phyloP scores from a whole-genome alignment of 2,329 filamentous ascomycete genomes.

The Fusarium buxicola region DNA sequence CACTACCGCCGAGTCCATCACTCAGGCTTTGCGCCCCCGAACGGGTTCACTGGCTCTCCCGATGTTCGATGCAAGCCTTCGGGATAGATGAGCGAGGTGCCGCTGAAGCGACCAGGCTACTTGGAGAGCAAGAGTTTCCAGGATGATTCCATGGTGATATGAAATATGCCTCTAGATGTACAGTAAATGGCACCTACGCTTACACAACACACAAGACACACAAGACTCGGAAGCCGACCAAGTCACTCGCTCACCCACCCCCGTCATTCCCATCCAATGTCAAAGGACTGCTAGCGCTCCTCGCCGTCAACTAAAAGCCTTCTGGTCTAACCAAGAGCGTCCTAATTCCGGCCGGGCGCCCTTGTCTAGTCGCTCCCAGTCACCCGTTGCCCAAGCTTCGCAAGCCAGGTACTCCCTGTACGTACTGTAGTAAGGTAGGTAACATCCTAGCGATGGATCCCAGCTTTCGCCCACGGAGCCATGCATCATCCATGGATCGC shows the following conservation, averaged over 20 bases:
- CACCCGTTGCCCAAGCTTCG: conserved; percentile 9
- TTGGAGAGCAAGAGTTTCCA: too few relatives aligned
- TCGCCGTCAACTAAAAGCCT: conserved; percentile 25
- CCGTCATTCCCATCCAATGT: conserved; percentile 18
- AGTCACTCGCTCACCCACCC: background rate
- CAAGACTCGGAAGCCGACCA: background rate
- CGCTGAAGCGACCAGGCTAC: background rate
- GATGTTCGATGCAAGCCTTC: background rate
- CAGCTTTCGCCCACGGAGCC: conserved; percentile 8
- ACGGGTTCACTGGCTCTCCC: background rate
- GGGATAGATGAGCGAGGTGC: background rate
- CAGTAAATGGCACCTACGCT: background rate
- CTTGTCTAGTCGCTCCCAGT: conserved; percentile 24
- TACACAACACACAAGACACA: background rate
- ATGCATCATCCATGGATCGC: conserved; percentile 15
- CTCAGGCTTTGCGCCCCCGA: background rate
- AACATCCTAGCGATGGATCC: conserved; percentile 14
- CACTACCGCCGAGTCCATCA: conserved; percentile 21
- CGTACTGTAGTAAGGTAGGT: background rate
- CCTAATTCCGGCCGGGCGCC: conserved; percentile 35
- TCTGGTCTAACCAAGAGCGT: conserved; percentile 39
- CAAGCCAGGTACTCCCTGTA: conserved; percentile 4
- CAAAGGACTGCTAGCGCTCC: conserved; percentile 34
- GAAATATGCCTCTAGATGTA: too few relatives aligned
- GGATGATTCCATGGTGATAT: too few relatives aligned